These are phyloP conservation scores for Hymenoscyphus fructigenus DNA, from an alignment of 2,329 filamentous ascomycete genomes.

Conservation along the genomic window DNA sequence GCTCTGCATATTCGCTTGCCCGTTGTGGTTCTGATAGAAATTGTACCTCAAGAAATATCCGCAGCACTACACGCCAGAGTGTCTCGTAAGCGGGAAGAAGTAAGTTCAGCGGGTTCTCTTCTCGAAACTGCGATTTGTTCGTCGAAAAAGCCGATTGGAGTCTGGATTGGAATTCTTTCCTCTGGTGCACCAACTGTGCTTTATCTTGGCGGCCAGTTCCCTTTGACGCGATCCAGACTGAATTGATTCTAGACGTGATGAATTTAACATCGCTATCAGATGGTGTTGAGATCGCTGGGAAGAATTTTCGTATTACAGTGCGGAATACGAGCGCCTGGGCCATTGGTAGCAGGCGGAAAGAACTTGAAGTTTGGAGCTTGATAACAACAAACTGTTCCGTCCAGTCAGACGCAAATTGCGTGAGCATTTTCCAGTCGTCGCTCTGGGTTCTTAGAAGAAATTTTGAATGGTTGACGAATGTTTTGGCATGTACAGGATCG, in stretches of 20 bases:
- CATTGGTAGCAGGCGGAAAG: neutral
- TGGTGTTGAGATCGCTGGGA: conserved; percentile 1
- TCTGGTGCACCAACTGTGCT: neutral
- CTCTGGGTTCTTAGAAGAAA: neutral
- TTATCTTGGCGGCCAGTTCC: neutral
- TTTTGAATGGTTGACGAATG: conserved; percentile 4
- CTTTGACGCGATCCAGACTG: conserved; percentile 16
- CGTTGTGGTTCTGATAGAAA: conserved; percentile 5
- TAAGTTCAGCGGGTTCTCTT: conserved; percentile 18
- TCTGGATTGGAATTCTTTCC: neutral
- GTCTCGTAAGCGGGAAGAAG: conserved; percentile 22
- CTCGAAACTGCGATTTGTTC: neutral
- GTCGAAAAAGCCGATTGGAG: neutral
- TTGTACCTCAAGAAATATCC: conserved; percentile 19
- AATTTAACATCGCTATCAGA: conserved; percentile 14
- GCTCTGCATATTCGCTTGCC: neutral
- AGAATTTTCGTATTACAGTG: conserved; percentile 19
- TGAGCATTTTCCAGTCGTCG: neutral
- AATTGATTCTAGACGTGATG: conserved; percentile 19
- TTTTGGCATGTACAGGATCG: conserved; percentile 1
- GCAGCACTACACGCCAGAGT: conserved; percentile 18
- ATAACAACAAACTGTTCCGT: neutral
- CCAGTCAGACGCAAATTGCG: neutral
- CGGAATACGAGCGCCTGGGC: conserved; percentile 20
- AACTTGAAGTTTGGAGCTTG: neutral